Base-by-base conservation (phyloP, 257 asterid genomes). In the Solanum okadae region DNA sequence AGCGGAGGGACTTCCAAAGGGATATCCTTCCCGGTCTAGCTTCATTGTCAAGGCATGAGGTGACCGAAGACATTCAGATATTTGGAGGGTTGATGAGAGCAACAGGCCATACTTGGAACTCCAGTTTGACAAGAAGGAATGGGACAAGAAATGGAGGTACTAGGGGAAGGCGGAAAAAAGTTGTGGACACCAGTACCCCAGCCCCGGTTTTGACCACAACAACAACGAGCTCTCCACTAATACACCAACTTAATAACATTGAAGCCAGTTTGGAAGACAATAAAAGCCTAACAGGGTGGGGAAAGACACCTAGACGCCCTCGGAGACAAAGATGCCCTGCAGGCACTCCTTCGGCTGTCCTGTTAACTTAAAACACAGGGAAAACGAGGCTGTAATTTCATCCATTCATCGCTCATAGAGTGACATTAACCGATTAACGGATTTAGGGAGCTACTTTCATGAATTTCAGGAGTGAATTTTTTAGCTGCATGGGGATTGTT, bases 281-380 rank as follows among this genome's bases (percentile, higher is more conserved):
- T 35, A 90, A 94, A 90, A 95, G 97, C 91, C 91, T 96, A 86
- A 95, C 98, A 3, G 98, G 98, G 29, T 97, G 99, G 99, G 99
- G 99, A 71, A 97, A 97, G 95, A 97, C 98, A 65, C 92, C 99
- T n/a, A 94, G 99, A 68, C 98, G 99, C 85, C 99, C 99, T n/a
- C 92, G 99, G 18, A 87, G 99, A 83, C 99, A 96, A 86, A 91
- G 99, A 82, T 96, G 96, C 91, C 94, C 96, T 75, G 90, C 93
- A 71, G 98, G 96, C 89, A 94, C 92, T 91, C 89, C 93, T 91
- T 89, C 94, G 73, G 88, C 95, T 59, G 93, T 92, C 56, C 85
- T 92, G 85, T 90, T 91, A 71, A 94, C 97, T 40, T 95, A 91
- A 93, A 75, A 89, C 81, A 86, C 14, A 18, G 87, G 88, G 34